These are phyloP conservation scores for Pichia occidentalis DNA, from an alignment of 805 yeast genomes.

Conservation along the genomic window DNA sequence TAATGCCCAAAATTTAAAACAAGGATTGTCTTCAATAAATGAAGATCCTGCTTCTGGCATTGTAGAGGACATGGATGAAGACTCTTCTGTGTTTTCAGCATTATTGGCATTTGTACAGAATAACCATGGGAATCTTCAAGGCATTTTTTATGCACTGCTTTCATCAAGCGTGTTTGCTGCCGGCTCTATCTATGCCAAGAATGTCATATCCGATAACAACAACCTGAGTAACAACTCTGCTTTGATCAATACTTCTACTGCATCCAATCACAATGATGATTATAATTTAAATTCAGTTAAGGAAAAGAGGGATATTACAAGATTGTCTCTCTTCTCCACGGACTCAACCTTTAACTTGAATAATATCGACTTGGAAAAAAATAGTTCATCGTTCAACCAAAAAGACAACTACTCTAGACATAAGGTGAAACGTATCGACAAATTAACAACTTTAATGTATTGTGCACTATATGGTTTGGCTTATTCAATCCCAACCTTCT, in stretches of 20 bases:
- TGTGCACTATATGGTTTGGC: constrained; percentile 68
- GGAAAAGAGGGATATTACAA: constrained; percentile 5
- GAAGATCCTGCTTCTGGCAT: too few species aligned
- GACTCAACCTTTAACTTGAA: background rate
- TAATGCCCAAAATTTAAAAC: too few species aligned
- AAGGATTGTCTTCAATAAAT: too few species aligned
- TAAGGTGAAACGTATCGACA: constrained; percentile 47
- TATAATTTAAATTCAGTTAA: constrained; percentile 3
- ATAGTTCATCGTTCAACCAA: constrained; percentile 1
- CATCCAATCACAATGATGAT: too few species aligned
- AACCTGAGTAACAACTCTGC: background rate
- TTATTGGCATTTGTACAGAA: constrained; percentile 2
- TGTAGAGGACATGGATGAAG: constrained; percentile 2
- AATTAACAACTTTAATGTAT: constrained; percentile 72
- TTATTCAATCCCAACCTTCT: constrained; percentile 69
- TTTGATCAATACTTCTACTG: too few species aligned
- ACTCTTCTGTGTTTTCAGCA: background rate
- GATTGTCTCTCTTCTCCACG: constrained; percentile 4
- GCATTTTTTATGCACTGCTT: constrained; percentile 60
- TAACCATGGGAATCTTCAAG: constrained; percentile 28
- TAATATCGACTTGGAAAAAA: constrained; percentile 11
- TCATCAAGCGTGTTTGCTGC: constrained; percentile 74
- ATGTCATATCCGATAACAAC: constrained; percentile 48
- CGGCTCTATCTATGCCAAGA: constrained; percentile 83
- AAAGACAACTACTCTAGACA: constrained; percentile 7